Base-by-base conservation (phyloP, 2,329 filamentous ascomycete species). In the Xylariales sp. region DNA sequence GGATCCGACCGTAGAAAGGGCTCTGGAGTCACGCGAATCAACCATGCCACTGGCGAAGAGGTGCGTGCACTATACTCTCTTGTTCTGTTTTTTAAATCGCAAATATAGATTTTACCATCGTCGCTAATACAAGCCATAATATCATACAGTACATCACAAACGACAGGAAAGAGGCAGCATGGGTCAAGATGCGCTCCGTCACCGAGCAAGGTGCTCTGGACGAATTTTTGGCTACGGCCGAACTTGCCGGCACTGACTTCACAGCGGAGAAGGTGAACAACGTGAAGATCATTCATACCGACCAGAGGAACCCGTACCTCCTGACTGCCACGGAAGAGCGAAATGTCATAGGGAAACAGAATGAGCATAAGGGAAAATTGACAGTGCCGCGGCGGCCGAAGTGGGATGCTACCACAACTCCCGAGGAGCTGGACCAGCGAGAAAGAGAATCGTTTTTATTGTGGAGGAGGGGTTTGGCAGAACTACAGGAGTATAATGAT, bases 131-230 rank as follows among this genome's bases (percentile, higher is more conserved):
- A 12, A 12, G 9, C 32, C 16, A 14, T 43, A 32, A 30, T 48
- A n/a, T 53, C 23, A 23, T 36, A 48, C 70, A 91, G 85, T 99
- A 99, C 80, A 90, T 98, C 75, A 96, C 93, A 56, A 97, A 97
- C 79, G 91, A 92, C 72, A 90, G 90, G 74, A 90, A 97, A 79
- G 94, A 98, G 83, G 96, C 95, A 43, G 87, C 93, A 74, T 99
- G 94, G 94, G 93, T 98, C 78, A 99, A 98, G 86, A 98, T 99
- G 96, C 93, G 95, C 83, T 97, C 93, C 80, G 93, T 99, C 74
- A 99, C 96, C 5, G 93, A 99, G 84, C 96, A 99, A 82, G 94
- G 91, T 73, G 94, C 94, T 52, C 89, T 99, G 69, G 96, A 99
- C 80, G 96, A 99, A 81, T 99, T 99, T 80, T 84, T 99, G 71